Base-by-base conservation (phyloP, 805 yeast genomes). In the Ogataea nitratoaversa region DNA sequence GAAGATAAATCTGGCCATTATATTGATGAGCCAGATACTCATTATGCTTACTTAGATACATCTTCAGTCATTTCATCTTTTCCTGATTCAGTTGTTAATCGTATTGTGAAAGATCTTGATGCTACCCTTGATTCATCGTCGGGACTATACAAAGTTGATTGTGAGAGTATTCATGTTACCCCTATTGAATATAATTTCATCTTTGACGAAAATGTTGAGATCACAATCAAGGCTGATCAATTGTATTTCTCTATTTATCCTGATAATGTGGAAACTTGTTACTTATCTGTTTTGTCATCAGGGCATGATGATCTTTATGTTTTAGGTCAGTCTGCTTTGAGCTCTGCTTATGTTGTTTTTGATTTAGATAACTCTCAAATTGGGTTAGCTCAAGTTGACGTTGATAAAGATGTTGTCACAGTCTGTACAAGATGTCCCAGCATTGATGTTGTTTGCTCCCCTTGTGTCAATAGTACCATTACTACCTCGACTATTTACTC, bases 321-420 rank as follows among this genome's bases (percentile, higher is more conserved):
- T 40, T 65, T 84, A 28, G 93, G 93, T 9, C 89, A 82, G 54
- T 71, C 74, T 34, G 74, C 84, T 54, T 61, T 84, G 47, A 68
- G 85, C 39, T 70, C 74, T 42, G 80, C 82, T 2, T 83, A 81
- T 57, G 69, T 78, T 20, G 86, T 80, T 13, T 80, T 73, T 58
- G 83, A 84, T 57, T 61, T 80, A 37, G 85, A 78, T 24, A 72
- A 72, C 52, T 62, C 60, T 34, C 69, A 75, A 50, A 65, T 83
- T 29, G 77, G 84, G 3, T 49, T 83, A 54, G 85, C 79, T 18
- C 76, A 72, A 53, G 73, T 71, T 19, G 47, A 55, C 33, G 48
- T 49, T 25, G 47, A 43, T n/a, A 38, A 43, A 16, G 19, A 44
- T 38, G 50, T 43, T 11, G 20, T 31, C 5, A 49, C 55, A 4